Conservation (phyloP, 1,284 basidiomycete species). For the Apiotrichum porosum region DNA sequence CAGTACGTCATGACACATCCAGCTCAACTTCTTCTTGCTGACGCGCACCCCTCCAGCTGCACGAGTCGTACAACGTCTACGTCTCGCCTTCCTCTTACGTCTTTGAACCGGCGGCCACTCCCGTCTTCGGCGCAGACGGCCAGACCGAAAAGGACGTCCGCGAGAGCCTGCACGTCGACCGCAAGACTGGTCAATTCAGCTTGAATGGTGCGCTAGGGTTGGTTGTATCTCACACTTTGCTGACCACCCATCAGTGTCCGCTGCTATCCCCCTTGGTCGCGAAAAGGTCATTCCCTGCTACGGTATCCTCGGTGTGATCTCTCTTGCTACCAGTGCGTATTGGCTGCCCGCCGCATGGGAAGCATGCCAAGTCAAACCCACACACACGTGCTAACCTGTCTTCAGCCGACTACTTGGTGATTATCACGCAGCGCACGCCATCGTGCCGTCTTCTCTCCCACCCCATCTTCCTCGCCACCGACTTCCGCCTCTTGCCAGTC, state of each 20-base stretch:
- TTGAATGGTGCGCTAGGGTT: slow-evolving; percentile 43
- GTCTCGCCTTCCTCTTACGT: slow-evolving; percentile 46
- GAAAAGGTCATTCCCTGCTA: slow-evolving; percentile 57
- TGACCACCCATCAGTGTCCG: slow-evolving; percentile 20
- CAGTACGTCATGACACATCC: slow-evolving; percentile 16
- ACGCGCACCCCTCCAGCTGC: slow-evolving; percentile 29
- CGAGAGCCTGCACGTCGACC: slow-evolving; percentile 49
- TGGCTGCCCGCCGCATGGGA: too few relatives aligned
- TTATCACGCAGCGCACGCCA: slow-evolving; percentile 78
- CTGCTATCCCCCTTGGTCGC: slow-evolving; percentile 43
- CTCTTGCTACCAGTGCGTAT: slow-evolving; percentile 72
- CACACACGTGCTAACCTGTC: too few relatives aligned
- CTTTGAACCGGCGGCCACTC: slow-evolving; percentile 40
- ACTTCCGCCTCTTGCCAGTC: slow-evolving; percentile 87
- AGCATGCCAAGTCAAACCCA: too few relatives aligned
- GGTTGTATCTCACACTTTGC: not conserved
- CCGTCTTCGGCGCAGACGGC: slow-evolving; percentile 18
- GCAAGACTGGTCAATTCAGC: slow-evolving; percentile 44
- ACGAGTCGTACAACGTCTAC: slow-evolving; percentile 49
- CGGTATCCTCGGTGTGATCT: slow-evolving; percentile 81
- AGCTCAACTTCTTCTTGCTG: too few relatives aligned
- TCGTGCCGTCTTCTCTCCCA: slow-evolving; percentile 75
- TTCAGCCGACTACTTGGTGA: slow-evolving; percentile 87
- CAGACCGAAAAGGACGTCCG: slow-evolving; percentile 40
- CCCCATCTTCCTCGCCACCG: slow-evolving; percentile 81